phyloP scores from a whole-genome alignment of 148 eudicot species.

The Persicaria tinctoria region DNA sequence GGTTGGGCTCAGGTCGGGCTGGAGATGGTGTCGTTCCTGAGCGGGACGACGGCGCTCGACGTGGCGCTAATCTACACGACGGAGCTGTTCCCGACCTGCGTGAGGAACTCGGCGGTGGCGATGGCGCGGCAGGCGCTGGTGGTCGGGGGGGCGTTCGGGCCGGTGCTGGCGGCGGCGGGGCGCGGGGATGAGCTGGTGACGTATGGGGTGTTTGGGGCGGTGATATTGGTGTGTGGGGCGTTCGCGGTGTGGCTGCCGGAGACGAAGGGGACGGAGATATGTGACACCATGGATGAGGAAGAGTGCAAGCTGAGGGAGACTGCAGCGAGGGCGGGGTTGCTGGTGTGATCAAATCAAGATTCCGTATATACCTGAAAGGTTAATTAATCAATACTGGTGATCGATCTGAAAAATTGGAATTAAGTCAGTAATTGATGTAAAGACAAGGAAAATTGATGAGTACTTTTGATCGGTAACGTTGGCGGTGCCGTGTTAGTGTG shows the following conservation, averaged over 20 bases:
- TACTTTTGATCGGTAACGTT: too few relatives aligned
- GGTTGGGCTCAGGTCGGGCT: slow-evolving; percentile 24
- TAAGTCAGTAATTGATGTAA: too few relatives aligned
- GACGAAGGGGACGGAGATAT: slow-evolving; percentile 19
- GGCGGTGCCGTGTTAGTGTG: too few relatives aligned
- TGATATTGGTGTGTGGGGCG: slow-evolving; percentile 19
- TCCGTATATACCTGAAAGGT: too few relatives aligned
- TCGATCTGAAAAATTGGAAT: too few relatives aligned
- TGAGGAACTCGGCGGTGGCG: slow-evolving; percentile 65
- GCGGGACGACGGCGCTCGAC: slow-evolving; percentile 39
- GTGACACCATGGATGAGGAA: slow-evolving; percentile 34
- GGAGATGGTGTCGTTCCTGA: slow-evolving; percentile 40
- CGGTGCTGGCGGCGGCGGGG: slow-evolving; percentile 50
- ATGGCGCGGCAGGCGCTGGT: slow-evolving; percentile 59
- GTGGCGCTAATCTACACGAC: slow-evolving; percentile 44
- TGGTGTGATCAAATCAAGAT: neutral
- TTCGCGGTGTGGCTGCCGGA: slow-evolving; percentile 25
- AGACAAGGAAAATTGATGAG: too few relatives aligned
- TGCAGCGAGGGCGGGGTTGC: neutral
- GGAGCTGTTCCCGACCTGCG: slow-evolving; percentile 74
- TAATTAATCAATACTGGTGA: too few relatives aligned
- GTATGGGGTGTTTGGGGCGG: slow-evolving; percentile 35
- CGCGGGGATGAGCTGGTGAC: slow-evolving; percentile 26
- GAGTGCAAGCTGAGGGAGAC: slow-evolving; percentile 12
- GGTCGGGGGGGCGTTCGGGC: slow-evolving; percentile 46